Evolutionary conservation across 202 grass and related monocot species (phyloP).

Genomic region (Setaria viridis): DNA sequence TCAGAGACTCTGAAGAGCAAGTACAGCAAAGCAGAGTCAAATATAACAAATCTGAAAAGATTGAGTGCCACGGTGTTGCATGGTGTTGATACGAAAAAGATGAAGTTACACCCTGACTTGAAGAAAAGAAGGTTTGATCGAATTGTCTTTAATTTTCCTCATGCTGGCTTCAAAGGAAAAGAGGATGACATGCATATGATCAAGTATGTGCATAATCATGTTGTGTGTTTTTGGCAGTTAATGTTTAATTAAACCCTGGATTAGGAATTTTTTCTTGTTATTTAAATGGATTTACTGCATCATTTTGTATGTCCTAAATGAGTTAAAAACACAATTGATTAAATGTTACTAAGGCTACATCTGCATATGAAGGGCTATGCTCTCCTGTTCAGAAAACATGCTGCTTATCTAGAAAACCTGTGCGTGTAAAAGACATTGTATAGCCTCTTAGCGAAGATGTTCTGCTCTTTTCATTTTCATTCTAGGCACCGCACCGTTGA

Average conservation of each 20-base stretch:
- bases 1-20: conserved; percentile 27
- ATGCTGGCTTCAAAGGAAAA: conserved; percentile 59
- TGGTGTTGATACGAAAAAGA: conserved; percentile 20
- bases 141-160: conserved; percentile 67
- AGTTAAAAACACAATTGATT: neutral
- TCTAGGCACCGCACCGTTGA: neutral
- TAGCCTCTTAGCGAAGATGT: neutral
- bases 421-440: neutral
- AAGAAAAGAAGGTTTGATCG: conserved; percentile 50
- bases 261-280: neutral
- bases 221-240: neutral
- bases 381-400: neutral
- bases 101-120: conserved; percentile 45
- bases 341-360: neutral
- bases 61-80: conserved; percentile 58
- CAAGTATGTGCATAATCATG: conserved; percentile 48
- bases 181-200: conserved; percentile 36
- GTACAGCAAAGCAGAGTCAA: conserved; percentile 51
- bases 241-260: conserved; percentile 5
- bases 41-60: conserved; percentile 49
- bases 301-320: conserved; percentile 10
- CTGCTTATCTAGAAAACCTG: neutral
- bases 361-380: neutral
- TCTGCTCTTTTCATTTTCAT: neutral
- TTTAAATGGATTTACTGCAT: neutral